phyloP scores from a whole-genome alignment of 805 yeast genomes.

The Ogataea kodamae region DNA sequence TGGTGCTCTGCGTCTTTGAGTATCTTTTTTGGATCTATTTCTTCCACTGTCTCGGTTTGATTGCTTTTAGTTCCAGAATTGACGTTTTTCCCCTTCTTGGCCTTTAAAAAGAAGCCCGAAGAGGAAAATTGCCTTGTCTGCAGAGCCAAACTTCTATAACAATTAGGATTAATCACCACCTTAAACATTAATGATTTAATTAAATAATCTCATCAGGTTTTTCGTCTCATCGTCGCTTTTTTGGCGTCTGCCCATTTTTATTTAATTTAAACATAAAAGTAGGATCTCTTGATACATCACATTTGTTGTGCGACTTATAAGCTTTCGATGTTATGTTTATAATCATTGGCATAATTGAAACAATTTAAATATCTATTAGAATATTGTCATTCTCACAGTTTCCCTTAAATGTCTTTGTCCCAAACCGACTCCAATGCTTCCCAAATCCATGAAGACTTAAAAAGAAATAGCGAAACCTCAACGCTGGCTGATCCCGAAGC shows the following conservation, averaged over 20 bases:
- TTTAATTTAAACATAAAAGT: constrained; percentile 2
- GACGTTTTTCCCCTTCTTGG: constrained; percentile 13
- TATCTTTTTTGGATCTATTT: constrained; percentile 32
- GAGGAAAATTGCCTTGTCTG: constrained; percentile 1
- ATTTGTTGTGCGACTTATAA: constrained; percentile 3
- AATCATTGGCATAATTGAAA: too few species aligned
- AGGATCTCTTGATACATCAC: constrained; percentile 5
- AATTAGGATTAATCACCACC: too few species aligned
- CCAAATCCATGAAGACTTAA: constrained; percentile 1
- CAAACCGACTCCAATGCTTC: constrained; percentile 6
- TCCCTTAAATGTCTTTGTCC: constrained; percentile 7
- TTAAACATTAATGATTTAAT: too few species aligned
- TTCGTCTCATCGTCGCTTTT: constrained; percentile 6
- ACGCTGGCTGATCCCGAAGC: constrained; percentile 8
- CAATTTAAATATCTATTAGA: too few species aligned
- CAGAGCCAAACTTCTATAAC: too few species aligned
- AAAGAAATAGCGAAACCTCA: constrained; percentile 9
- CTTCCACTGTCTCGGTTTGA: constrained; percentile 17
- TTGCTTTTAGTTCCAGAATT: too few species aligned
- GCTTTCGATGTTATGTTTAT: constrained; percentile 3
- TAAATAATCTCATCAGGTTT: too few species aligned
- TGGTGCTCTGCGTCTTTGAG: constrained; percentile 38
- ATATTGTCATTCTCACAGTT: neutral
- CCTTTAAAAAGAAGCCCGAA: constrained; percentile 7
- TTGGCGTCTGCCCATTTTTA: constrained; percentile 4